These are phyloP conservation scores for Hydnum rufescens DNA, from an alignment of 768 basidiomycete species.

Conservation along the genomic window DNA sequence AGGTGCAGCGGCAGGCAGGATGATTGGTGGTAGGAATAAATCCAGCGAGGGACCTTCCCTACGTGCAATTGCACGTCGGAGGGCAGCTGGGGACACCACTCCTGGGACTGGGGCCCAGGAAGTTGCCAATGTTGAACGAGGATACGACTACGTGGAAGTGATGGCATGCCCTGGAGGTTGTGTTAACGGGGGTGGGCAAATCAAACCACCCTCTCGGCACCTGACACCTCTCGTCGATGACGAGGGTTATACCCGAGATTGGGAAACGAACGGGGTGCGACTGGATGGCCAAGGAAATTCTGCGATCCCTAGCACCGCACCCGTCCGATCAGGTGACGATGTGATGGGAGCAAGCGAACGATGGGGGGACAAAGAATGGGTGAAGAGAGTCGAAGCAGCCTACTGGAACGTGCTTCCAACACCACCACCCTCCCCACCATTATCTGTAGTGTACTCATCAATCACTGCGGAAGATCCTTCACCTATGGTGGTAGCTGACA, in stretches of 20 bases:
- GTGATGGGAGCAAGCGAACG: conserved; percentile 31
- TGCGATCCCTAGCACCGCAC: not conserved
- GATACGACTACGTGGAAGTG: conserved; percentile 86
- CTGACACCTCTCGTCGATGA: conserved; percentile 21
- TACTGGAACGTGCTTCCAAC: conserved; percentile 48
- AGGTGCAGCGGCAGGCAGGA: conserved; percentile 24
- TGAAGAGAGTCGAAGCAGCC: conserved; percentile 52
- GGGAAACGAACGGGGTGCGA: conserved; percentile 35
- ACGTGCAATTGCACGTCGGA: conserved; percentile 14
- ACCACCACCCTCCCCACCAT: conserved; percentile 19
- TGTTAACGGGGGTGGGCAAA: conserved; percentile 92
- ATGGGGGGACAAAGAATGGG: conserved; percentile 78
- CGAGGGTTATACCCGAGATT: conserved; percentile 47
- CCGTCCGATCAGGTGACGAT: conserved; percentile 3
- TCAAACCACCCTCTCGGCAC: conserved; percentile 17
- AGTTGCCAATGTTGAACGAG: conserved; percentile 14
- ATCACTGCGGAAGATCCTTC: not conserved
- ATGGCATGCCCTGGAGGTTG: conserved; percentile 99
- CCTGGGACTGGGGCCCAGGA: not conserved
- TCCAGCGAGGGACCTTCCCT: conserved; percentile 14
- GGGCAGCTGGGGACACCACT: conserved; percentile 3
- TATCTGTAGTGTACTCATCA: not conserved
- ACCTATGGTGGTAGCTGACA: not conserved
- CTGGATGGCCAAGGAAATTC: conserved; percentile 11
- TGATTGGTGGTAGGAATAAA: conserved; percentile 10